These are phyloP conservation scores for Kodamaea hsintzibuensis DNA, from an alignment of 805 yeast genomes.

Conservation along the genomic window DNA sequence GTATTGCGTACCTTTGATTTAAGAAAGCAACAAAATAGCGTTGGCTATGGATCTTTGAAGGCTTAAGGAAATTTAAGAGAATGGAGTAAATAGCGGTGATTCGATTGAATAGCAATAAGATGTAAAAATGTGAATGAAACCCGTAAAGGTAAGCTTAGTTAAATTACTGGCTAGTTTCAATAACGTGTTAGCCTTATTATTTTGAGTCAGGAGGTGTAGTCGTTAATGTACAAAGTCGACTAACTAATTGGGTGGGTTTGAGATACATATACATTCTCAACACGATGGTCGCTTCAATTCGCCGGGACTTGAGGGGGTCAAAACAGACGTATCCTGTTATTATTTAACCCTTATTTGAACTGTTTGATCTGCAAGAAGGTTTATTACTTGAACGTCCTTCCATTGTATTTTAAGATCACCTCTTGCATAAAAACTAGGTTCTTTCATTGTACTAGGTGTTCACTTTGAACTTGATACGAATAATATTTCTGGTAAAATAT, in stretches of 20 bases:
- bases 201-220: background rate
- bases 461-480: background rate
- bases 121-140: background rate
- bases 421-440: background rate
- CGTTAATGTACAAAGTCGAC: background rate
- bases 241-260: background rate
- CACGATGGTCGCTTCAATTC: background rate
- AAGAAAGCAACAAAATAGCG: constrained; percentile 37
- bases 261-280: background rate
- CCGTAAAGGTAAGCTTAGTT: background rate
- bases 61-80: background rate
- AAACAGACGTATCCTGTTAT: background rate
- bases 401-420: background rate
- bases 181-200: background rate
- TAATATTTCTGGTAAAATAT: background rate
- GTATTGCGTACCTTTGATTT: constrained; percentile 38
- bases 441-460: background rate
- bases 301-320: background rate
- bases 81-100: background rate
- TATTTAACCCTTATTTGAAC: background rate
- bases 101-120: background rate
- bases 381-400: background rate
- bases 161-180: no score
- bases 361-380: background rate
- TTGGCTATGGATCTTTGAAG: constrained; percentile 12